Evolutionary conservation across 1,284 basidiomycete genomes (phyloP), one percentile per base, ranked within the genome.

Genomic region (Malassezia arunalokei): DNA sequence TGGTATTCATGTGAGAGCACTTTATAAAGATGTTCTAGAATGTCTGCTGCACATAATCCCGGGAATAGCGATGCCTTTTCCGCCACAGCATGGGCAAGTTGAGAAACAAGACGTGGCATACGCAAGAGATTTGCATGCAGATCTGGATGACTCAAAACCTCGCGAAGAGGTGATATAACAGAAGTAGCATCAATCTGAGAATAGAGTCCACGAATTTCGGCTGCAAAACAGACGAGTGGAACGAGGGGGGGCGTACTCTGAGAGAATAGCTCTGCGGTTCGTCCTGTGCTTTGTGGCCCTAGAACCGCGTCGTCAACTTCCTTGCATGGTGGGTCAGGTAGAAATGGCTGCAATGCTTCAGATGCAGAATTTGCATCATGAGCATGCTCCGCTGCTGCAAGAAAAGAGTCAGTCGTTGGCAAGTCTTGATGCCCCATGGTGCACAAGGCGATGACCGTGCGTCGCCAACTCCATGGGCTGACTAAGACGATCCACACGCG

Each of bases 211-310:
- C 51, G 45, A 9, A 48, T 29, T 27, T 43, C 46, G n/a, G 51
- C 51, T n/a, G 45, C 31, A 33, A 47, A 27, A 33, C 44, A 47
- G 8, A 35, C 33, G 12, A 47, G 27, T 20, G 44, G 15, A 31
- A 20, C 30, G 15, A 47, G 27, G 6, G 44, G 44, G 8, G 44
- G 28, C 8, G 44, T 35, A 47, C 33, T 29, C 2, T 17, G 24
- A 20, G 35, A 17, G 24, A 47, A 39, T 8, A 47, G 37, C n/a
- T 47, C 44, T 17, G 37, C 44, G 24, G 44, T 47, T 20, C 44
- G 44, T 11, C 44, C 44, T 29, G 44, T 39, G 44, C 44, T 24
- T 39, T 47, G 32, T 12, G 44, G 44, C 20, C 44, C 44, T 8
- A 47, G 11, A 28, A 47, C 20, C n/a, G 33, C 32, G 5, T 47